Percentiles rank a stretch among this genome's conserved stretches.
Evolutionary conservation across 306 rosid genomes (phyloP).

Genomic region (Betula pendula): DNA sequence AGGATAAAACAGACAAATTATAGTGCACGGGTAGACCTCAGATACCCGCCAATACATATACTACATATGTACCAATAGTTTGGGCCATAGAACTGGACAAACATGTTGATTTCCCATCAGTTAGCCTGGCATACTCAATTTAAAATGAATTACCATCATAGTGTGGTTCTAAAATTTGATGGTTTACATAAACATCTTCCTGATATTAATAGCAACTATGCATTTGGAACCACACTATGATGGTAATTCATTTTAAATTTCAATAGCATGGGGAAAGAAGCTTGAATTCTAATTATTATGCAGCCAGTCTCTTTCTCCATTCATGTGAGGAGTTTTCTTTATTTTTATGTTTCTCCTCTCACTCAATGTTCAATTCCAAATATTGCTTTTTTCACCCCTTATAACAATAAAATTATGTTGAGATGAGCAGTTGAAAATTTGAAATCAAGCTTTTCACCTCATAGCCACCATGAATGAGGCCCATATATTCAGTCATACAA

Average conservation of each 20-base stretch:
- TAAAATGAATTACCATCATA: too few species aligned
- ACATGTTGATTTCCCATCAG: not conserved
- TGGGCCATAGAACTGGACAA: not conserved
- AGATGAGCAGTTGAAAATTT: not conserved
- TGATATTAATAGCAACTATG: not conserved
- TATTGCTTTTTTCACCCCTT: not conserved
- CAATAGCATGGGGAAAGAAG: not conserved
- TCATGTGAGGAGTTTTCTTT: not conserved
- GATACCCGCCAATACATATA: too few species aligned
- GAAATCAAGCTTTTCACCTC: slow-evolving; percentile 50
- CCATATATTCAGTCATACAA: slow-evolving; percentile 98
- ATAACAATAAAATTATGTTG: not conserved
- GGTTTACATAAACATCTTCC: not conserved
- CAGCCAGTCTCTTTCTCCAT: not conserved
- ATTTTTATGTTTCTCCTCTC: not conserved
- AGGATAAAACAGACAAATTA: not conserved
- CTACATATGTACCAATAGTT: not conserved
- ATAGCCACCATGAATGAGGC: slow-evolving; percentile 88
- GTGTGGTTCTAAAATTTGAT: not conserved
- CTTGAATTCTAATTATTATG: not conserved
- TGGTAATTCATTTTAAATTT: not conserved
- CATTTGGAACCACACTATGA: not conserved
- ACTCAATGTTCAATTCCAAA: not conserved
- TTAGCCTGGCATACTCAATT: not conserved
- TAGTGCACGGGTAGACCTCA: too few species aligned